These are phyloP conservation scores for Stephanodiscus minutulus DNA, from an alignment of 108 stramenopile species.

Conservation along the genomic window DNA sequence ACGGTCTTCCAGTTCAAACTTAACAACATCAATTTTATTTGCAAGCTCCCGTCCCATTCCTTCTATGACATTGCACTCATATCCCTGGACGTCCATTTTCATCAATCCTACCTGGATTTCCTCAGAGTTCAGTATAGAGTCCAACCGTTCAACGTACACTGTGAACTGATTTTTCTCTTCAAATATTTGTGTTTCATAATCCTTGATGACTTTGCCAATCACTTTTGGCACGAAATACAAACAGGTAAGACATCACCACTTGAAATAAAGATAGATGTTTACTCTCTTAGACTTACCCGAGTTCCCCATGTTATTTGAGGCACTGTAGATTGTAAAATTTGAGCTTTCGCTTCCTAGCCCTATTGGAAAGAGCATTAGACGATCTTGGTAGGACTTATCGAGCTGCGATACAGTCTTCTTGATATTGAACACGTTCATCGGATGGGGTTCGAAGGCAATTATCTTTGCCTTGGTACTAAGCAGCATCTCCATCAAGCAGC, in stretches of 20 bases:
- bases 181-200: background rate
- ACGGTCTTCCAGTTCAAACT: slow-evolving; percentile 16
- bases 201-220: slow-evolving; percentile 16
- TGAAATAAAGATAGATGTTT: too few species aligned
- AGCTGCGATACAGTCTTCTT: background rate
- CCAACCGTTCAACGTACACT: slow-evolving; percentile 25
- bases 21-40: slow-evolving; percentile 20
- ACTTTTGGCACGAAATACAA: too few species aligned
- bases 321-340: slow-evolving; percentile 9
- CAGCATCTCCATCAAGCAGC: slow-evolving; percentile 49
- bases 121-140: slow-evolving; percentile 10
- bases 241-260: too few species aligned
- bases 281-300: background rate
- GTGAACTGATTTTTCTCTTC: background rate
- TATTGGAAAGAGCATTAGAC: slow-evolving; percentile 18
- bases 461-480: slow-evolving; percentile 35
- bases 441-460: slow-evolving; percentile 46
- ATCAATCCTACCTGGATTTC: slow-evolving; percentile 6
- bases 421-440: slow-evolving; percentile 14
- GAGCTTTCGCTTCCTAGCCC: slow-evolving; percentile 9
- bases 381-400: slow-evolving; percentile 19
- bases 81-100: slow-evolving; percentile 46
- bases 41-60: slow-evolving; percentile 26
- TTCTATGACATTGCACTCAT: slow-evolving; percentile 32
- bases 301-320: slow-evolving; percentile 26